Evolutionary conservation across 2,329 filamentous ascomycete species (phyloP).

Genomic region (Talaromyces atroroseus): DNA sequence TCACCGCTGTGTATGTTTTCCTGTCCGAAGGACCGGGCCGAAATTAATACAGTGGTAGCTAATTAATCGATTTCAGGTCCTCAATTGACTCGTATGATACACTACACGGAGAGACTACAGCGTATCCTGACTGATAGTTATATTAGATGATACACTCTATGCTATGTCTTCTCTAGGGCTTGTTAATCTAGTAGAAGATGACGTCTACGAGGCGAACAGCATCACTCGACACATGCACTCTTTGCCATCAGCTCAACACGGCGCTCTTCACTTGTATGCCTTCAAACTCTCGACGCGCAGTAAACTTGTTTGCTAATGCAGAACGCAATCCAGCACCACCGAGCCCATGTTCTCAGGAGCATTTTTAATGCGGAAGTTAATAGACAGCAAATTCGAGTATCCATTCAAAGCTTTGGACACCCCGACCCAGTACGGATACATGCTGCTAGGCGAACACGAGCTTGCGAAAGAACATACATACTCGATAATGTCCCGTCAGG

Average conservation of each 20-base stretch:
- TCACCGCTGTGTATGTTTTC: conserved; percentile 22
- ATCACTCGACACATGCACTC: conserved; percentile 30
- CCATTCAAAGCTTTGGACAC: conserved; percentile 31
- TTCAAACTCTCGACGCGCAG: not conserved
- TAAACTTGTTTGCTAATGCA: not conserved
- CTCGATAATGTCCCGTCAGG: conserved; percentile 30
- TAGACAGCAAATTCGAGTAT: conserved; percentile 30
- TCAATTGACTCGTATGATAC: conserved; percentile 21
- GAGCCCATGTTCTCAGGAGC: conserved; percentile 31
- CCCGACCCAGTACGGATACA: conserved; percentile 31
- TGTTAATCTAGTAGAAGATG: conserved; percentile 28
- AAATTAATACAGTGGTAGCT: not conserved
- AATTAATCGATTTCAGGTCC: conserved; percentile 15
- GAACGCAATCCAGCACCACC: conserved; percentile 22
- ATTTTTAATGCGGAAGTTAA: conserved; percentile 32
- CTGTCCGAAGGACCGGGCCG: not conserved
- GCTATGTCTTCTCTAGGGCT: conserved; percentile 33
- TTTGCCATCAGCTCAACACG: conserved; percentile 32
- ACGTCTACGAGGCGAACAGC: conserved; percentile 27
- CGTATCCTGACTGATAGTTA: not conserved
- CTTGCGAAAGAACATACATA: conserved; percentile 31
- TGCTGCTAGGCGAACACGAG: conserved; percentile 24
- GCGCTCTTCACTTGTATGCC: conserved; percentile 33
- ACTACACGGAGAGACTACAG: not conserved
- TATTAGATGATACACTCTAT: conserved; percentile 31